Evolutionary conservation across 805 yeast species (phyloP).

Genomic region (Candida tallmaniae): DNA sequence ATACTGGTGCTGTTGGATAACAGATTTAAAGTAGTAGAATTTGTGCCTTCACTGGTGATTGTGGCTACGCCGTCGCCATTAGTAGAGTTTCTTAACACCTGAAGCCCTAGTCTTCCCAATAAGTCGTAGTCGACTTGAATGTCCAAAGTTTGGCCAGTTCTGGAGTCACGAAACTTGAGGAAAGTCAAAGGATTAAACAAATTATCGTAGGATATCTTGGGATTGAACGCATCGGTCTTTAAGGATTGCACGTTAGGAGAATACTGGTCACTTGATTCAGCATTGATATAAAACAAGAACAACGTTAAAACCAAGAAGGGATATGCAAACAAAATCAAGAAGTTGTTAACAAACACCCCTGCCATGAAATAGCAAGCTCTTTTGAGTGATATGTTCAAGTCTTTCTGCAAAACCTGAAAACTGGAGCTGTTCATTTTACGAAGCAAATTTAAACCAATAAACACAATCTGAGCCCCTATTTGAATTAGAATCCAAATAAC

Average conservation of each 20-base stretch:
- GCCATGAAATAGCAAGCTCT: constrained; percentile 14
- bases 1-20: not conserved
- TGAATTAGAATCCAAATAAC: constrained; percentile 22
- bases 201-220: constrained; percentile 20
- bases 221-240: constrained; percentile 20
- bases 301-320: constrained; percentile 42
- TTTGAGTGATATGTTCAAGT: not conserved
- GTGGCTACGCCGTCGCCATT: not conserved
- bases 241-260: constrained; percentile 13
- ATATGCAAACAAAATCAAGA: constrained; percentile 31
- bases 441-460: constrained; percentile 12
- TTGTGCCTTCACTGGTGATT: not conserved
- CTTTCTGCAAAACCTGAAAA: not conserved
- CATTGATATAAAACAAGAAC: constrained; percentile 21
- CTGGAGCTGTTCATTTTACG: not conserved
- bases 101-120: not conserved
- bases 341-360: constrained; percentile 31
- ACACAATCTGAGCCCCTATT: constrained; percentile 19
- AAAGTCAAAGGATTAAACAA: constrained; percentile 15
- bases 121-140: constrained; percentile 3
- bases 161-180: constrained; percentile 1
- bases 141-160: not conserved
- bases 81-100: not conserved
- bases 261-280: constrained; percentile 8
- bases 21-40: not conserved